A percentile compares a stretch with the other conserved stretches of the same genome.
Conservation (phyloP, 2,329 filamentous ascomycete species). For the Albifimbria verrucaria region DNA sequence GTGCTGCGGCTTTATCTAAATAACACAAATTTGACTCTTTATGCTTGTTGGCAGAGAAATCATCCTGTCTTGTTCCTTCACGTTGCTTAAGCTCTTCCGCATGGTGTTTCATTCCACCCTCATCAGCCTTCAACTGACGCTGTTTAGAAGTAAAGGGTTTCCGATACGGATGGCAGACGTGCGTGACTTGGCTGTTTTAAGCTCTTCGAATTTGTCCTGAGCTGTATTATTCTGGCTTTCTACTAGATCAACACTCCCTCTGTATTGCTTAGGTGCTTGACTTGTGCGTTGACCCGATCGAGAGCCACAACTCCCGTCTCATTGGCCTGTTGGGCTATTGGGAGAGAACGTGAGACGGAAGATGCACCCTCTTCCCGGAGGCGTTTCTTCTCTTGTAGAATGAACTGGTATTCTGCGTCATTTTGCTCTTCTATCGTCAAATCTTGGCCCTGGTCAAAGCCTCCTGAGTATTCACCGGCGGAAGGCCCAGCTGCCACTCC, state of each 20-base stretch:
- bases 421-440: constrained; percentile 81
- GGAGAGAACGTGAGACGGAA: constrained; percentile 35
- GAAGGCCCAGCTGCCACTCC: constrained; percentile 11
- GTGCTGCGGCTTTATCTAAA: constrained; percentile 25
- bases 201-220: constrained; percentile 75
- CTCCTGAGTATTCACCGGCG: constrained; percentile 36
- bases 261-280: constrained; percentile 76
- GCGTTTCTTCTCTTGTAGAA: constrained; percentile 52
- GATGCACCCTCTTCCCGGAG: constrained; percentile 69
- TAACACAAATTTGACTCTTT: constrained; percentile 50
- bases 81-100: constrained; percentile 63
- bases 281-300: constrained; percentile 71
- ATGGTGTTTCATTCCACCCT: constrained; percentile 66
- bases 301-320: constrained; percentile 67
- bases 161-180: constrained; percentile 85
- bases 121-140: constrained; percentile 62
- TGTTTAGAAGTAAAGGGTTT: constrained; percentile 74
- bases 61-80: constrained; percentile 55
- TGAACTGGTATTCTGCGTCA: constrained; percentile 64
- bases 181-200: constrained; percentile 81
- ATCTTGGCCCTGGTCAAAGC: constrained; percentile 68
- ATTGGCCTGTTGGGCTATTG: constrained; percentile 41
- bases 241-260: constrained; percentile 79
- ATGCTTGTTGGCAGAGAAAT: constrained; percentile 47
- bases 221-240: constrained; percentile 72